Percentiles rank a stretch among this genome's conserved stretches.
These are phyloP conservation scores for Aureobasidium leucospermi DNA, from an alignment of 2,329 filamentous ascomycete species.

Conservation along the genomic window DNA sequence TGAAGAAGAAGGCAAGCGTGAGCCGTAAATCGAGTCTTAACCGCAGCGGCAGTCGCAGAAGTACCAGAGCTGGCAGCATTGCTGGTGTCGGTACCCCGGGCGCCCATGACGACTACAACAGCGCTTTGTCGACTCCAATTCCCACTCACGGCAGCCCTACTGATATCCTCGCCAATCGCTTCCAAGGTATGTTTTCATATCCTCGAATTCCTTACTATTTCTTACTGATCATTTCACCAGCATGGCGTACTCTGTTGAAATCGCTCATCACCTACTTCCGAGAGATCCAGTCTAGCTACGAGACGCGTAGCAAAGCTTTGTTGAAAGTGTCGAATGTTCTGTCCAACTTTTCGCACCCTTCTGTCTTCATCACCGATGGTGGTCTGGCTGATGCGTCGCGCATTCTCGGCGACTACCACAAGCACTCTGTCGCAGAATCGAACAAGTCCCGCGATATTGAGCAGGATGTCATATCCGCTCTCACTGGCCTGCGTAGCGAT, in stretches of 20 bases:
- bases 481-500: constrained; percentile 80
- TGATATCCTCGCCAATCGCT: constrained; percentile 76
- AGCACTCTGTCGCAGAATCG: constrained; percentile 67
- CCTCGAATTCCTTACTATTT: neutral
- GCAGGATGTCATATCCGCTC: constrained; percentile 78
- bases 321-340: constrained; percentile 77
- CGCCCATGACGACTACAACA: constrained; percentile 66
- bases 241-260: constrained; percentile 92
- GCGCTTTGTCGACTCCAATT: constrained; percentile 82
- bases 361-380: constrained; percentile 68
- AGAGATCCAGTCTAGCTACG: constrained; percentile 84
- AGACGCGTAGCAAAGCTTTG: constrained; percentile 73
- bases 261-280: constrained; percentile 90
- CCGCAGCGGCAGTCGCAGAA: constrained; percentile 72
- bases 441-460: constrained; percentile 89
- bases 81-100: constrained; percentile 55
- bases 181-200: constrained; percentile 59
- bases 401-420: constrained; percentile 76
- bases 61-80: constrained; percentile 72
- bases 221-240: constrained; percentile 37
- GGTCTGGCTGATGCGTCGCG: constrained; percentile 84
- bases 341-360: constrained; percentile 68
- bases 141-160: constrained; percentile 83
- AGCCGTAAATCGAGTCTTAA: constrained; percentile 66
- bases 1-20: constrained; percentile 83